Base-by-base conservation (phyloP, 1,139 yeast genomes). In the Nadsonia starkeyi-henricii region DNA sequence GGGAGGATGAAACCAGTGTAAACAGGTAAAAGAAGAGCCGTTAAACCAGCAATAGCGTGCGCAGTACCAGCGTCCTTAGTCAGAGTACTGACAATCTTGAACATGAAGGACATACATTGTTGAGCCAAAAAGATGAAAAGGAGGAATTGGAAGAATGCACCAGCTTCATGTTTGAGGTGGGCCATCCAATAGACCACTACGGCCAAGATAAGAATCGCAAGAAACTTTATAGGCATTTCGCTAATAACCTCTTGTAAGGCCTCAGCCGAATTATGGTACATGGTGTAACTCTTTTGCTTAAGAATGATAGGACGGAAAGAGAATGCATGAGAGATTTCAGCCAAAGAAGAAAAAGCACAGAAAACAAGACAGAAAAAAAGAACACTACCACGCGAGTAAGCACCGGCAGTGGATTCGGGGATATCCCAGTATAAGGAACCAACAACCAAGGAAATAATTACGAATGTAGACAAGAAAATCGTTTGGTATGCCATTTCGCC, bases 231-330 rank as follows among this genome's bases (percentile, higher is more conserved):
- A 7, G 75, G 75, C 43, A 69, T 49, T 37, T 66, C 60, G 5
- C 66, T 58, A n/a, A 69, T 43, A 45, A 66, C 55, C 26, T 61
- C 59, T 20, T 70, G 68, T 9, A 79, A 59, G 5, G 84, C 78
- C 61, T 80, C 84, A n/a, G 81, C 81, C 39, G 82, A 74, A 36
- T 81, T 77, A 53, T 78, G 79, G 56, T 79, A 80, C 62, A 80
- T 69, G 3, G 83, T 79, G 59, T 75, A 79, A 28, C 75, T 71
- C 55, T 75, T 76, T 57, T 79, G 85, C 61, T 79, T 79, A 53
- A 75, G 75, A 46, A 78, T 69, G 57, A 79, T 74, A 20, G 78
- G 77, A 60, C 85, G 73, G 48, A 75, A 71, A 48, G 75, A 77
- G 55, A 73, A 79, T 45, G 77, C 67, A 48, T 73, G 63, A 50